Evolutionary conservation across 2,329 filamentous ascomycete species (phyloP), one percentile per base, ranked within the genome.

Genomic region (Neofusicoccum parvum): DNA sequence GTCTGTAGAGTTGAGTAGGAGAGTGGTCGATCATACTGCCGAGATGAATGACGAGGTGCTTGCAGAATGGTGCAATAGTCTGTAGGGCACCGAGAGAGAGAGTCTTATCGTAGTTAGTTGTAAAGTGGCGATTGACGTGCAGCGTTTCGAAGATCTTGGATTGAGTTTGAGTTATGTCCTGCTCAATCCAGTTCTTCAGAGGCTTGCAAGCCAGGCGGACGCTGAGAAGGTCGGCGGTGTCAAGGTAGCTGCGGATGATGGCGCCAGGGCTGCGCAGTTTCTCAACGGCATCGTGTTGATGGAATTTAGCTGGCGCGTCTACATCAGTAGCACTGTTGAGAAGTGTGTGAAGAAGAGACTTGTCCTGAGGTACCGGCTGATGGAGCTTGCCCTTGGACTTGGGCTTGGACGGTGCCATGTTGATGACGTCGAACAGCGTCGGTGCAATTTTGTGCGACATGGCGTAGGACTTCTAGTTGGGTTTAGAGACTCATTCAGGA

Each of bases 111-210:
- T 49, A 5, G 3, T n/a, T 32, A n/a, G 34, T 50, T 11, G 10
- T 12, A 2, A 56, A 46, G 4, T 23, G 50, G 11, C 45, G 34
- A 10, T 23, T 12, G 39, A 62, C 15, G 17, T 48, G 12, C 2
- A 66, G 41, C 1, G 37, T 56, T 3, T 14, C 15, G 49, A 66
- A 66, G 34, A 48, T 14, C 15, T 32, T 46, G 12, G n/a, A 7
- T 9, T 62, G 27, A 39, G 32, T 56, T 12, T 41, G 17, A 10
- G 12, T 32, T 23, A 14, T 5, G 34, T 59, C 45, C 0, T 23
- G 41, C 14, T 56, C 48, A 12, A 66, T 34, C 58, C 64, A 66
- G 9, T 34, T 23, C 58, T 62, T 54, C 15, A 62, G 14, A 5
- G 32, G 15, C 46, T 39, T 62, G 5, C 27, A 54, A 6, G 34